Conservation (phyloP, 2,329 filamentous ascomycete species). For the Diplodia intermedia region DNA sequence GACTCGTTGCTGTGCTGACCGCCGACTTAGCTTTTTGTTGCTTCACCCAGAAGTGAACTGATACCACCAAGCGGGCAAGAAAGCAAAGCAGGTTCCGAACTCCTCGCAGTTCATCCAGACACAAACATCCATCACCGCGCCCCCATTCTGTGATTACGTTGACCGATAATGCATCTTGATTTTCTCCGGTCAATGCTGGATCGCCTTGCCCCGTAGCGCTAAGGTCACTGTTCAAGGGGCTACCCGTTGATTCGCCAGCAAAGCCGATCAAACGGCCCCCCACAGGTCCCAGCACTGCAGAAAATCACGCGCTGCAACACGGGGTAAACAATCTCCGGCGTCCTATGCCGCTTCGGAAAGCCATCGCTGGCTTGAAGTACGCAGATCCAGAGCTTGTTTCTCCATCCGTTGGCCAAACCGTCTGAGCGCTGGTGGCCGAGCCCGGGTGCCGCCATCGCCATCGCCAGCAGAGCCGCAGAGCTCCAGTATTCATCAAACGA, state of each 20-base stretch:
- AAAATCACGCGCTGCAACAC: conserved; percentile 13
- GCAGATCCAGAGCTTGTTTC: conserved; percentile 24
- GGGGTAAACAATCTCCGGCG: conserved; percentile 18
- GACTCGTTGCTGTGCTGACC: neutral
- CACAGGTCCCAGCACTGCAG: neutral
- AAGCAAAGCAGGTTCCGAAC: neutral
- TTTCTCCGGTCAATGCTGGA: neutral
- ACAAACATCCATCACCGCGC: neutral
- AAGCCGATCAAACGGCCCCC: conserved; percentile 11
- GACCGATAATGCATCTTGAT: conserved; percentile 7
- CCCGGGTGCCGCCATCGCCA: too few relatives aligned
- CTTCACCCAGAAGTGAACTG: neutral
- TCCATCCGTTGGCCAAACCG: neutral
- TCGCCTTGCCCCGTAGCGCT: neutral
- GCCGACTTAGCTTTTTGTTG: neutral
- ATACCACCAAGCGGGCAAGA: neutral
- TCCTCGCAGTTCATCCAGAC: neutral
- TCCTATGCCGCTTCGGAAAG: neutral
- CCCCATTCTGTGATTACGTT: neutral
- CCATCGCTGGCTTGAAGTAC: neutral
- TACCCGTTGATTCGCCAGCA: conserved; percentile 7
- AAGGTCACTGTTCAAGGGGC: neutral
- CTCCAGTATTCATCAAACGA: neutral
- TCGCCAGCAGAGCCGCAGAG: neutral
- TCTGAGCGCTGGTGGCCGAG: neutral